phyloP scores from a whole-genome alignment of 306 rosid genomes.

The Vigna angularis region DNA sequence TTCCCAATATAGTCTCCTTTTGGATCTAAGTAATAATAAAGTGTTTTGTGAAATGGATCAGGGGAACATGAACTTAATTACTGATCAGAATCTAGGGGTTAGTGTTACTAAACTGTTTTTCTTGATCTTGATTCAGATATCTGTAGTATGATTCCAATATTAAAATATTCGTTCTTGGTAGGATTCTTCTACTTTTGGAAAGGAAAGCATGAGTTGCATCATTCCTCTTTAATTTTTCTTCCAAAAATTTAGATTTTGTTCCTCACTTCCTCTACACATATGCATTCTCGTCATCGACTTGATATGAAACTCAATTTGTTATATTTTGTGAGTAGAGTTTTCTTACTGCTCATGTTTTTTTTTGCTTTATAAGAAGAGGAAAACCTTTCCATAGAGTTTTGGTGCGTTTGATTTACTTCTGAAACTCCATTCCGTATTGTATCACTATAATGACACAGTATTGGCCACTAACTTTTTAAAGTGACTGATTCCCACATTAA shows the following conservation, averaged over 20 bases:
- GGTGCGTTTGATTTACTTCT: constrained; percentile 31
- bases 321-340: background rate
- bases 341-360: background rate
- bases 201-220: background rate
- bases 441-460: constrained; percentile 42
- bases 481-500: constrained; percentile 40
- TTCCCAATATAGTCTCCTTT: constrained; percentile 4
- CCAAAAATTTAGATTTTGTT: background rate
- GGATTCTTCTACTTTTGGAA: background rate
- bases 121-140: constrained; percentile 7
- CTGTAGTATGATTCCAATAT: background rate
- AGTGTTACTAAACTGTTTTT: background rate
- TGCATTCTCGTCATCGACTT: constrained; percentile 4
- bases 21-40: background rate
- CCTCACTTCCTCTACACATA: background rate
- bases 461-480: background rate
- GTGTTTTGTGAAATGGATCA: background rate
- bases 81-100: background rate
- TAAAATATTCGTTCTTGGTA: background rate
- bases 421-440: constrained; percentile 34
- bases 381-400: constrained; percentile 33
- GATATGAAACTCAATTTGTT: background rate
- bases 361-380: background rate
- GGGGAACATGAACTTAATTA: background rate
- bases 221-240: background rate